These are phyloP conservation scores for Clitoria ternatea DNA, from an alignment of 306 rosid species.

Conservation along the genomic window DNA sequence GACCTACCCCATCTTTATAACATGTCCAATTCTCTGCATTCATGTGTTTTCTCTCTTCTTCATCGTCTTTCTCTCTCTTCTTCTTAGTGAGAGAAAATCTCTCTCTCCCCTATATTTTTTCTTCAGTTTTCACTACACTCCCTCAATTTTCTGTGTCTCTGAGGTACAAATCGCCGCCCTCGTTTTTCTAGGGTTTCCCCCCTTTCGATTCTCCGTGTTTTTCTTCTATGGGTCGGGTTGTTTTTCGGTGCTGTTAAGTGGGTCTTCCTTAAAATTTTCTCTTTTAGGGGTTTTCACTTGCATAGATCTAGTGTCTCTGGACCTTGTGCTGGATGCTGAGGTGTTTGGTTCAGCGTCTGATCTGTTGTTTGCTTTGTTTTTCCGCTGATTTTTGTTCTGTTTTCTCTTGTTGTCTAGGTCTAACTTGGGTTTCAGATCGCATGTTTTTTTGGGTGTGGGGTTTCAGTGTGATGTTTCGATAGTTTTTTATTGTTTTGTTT, in stretches of 20 bases:
- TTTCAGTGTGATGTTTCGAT: not conserved
- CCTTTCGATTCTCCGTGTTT: not conserved
- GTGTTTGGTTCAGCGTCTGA: constrained; percentile 1
- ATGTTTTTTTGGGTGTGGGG: not conserved
- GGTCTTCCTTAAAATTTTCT: not conserved
- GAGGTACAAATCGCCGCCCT: constrained; percentile 19
- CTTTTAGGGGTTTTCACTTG: not conserved
- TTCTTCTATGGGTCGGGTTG: not conserved
- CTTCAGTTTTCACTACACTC: not conserved
- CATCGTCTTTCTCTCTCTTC: not conserved
- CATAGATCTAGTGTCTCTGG: constrained; percentile 24
- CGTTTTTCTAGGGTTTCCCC: not conserved
- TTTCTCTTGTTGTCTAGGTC: not conserved
- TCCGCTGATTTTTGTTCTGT: not conserved
- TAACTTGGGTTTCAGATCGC: constrained; percentile 28
- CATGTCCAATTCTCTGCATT: not conserved
- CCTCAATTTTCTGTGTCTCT: not conserved
- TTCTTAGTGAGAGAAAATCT: not conserved
- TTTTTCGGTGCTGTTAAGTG: not conserved
- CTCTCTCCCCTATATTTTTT: not conserved
- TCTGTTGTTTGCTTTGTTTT: not conserved
- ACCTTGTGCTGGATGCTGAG: not conserved
- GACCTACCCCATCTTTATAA: constrained; percentile 44
- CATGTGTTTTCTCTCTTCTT: constrained; percentile 9
- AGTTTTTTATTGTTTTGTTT: not conserved